Base-by-base conservation (phyloP, 78 protist genomes). In the Speleostelium caveatum region DNA sequence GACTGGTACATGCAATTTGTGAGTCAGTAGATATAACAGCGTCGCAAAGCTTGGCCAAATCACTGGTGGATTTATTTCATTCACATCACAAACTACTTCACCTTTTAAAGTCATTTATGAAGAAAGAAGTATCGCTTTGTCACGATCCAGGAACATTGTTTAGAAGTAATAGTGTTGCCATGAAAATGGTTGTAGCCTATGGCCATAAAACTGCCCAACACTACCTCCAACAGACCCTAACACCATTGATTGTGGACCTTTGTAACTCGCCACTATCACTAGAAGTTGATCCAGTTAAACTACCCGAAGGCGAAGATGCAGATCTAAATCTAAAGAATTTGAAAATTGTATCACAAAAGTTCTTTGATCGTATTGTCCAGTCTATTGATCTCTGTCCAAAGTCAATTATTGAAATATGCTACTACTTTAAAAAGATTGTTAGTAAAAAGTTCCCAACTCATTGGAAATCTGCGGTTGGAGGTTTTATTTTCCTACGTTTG, bases 121-220 rank as follows among this genome's bases (percentile, higher is more conserved):
- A 83, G 45, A 83, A 83, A 36, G 91, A 83, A 19, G 91, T 83
- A 1, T 61, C 68, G 5, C 60, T 38, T 22, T 83, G 91, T 69
- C 91, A 83, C n/a, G 91, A 83, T 33, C 91, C 91, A 21, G 79
- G 79, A 16, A 83, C 91, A 30, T 32, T 83, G 14, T 83, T 83
- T 63, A 55, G 91, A 21, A 36, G 60, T 17, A 83, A 83, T 33
- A 39, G 63, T 38, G 91, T 83, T 30, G 91, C 91, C 7, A 83
- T 83, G 91, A 83, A 83, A 32, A 83, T 83, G 91, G 91, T 83
- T 12, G 91, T 83, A 16, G 91, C 91, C 0, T 83, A 83, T 36
- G 91, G 91, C 1, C 56, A 68, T 7, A 83, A 83, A 45, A 68
- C 91, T 0, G 91, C 80, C 3, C 91, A 83, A 69, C 91, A 83